A percentile compares a stretch with the other conserved stretches of the same genome.
Conservation (phyloP, 2,329 filamentous ascomycete genomes). For the Ploettnerulaceae sp. region DNA sequence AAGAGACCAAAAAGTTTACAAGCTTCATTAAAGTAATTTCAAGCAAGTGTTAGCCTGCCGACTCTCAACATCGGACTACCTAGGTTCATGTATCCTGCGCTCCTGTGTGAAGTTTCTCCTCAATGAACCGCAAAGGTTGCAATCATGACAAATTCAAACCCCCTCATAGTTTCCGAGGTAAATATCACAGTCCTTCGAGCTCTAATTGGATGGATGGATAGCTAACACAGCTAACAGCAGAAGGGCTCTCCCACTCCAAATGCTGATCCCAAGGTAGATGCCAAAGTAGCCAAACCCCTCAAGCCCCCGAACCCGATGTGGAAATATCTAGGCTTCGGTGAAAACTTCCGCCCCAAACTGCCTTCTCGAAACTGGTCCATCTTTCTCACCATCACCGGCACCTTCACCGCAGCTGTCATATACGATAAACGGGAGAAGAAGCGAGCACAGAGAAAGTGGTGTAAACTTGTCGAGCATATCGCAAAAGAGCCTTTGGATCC, state of each 20-base stretch:
- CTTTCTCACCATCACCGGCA: slow-evolving; percentile 74
- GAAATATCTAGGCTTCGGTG: slow-evolving; percentile 72
- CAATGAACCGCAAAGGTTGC: slow-evolving; percentile 8
- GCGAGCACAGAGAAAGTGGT: slow-evolving; percentile 81
- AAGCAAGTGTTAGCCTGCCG: too few relatives aligned
- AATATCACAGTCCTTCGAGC: too few relatives aligned
- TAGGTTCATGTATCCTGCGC: too few relatives aligned
- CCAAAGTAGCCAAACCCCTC: slow-evolving; percentile 39
- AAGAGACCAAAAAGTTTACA: too few relatives aligned
- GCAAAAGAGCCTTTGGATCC: slow-evolving; percentile 68
- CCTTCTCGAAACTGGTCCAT: slow-evolving; percentile 98
- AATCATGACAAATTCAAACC: slow-evolving; percentile 27
- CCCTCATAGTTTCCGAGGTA: slow-evolving; percentile 22
- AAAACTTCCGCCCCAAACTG: slow-evolving; percentile 74
- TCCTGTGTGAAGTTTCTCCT: too few relatives aligned
- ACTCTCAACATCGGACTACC: too few relatives aligned
- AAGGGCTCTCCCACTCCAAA: slow-evolving; percentile 35
- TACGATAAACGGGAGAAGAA: slow-evolving; percentile 93
- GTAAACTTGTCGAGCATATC: slow-evolving; percentile 76
- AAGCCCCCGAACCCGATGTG: slow-evolving; percentile 64
- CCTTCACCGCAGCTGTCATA: slow-evolving; percentile 74
- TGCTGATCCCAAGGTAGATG: slow-evolving; percentile 33
- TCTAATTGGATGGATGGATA: too few relatives aligned
- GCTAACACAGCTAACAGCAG: slow-evolving; percentile 12
- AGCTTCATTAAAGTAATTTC: too few relatives aligned